These are phyloP conservation scores for Myxozyma geophila DNA, from an alignment of 805 yeast species.

Conservation along the genomic window DNA sequence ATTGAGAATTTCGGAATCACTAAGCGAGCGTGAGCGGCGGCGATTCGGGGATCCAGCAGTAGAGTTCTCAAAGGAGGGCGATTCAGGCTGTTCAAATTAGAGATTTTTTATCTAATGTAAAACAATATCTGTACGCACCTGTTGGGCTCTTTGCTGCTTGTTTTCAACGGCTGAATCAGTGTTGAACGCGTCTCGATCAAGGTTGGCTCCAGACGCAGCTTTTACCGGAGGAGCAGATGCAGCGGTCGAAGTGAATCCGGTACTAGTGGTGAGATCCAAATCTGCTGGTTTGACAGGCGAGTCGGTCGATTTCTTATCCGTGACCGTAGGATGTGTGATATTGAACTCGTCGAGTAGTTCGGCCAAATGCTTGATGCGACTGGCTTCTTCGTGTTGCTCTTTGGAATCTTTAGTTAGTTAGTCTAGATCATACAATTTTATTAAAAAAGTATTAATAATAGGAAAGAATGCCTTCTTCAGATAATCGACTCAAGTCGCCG, in stretches of 20 bases:
- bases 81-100: no score
- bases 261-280: background rate
- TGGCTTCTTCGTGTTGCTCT: background rate
- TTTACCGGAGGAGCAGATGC: background rate
- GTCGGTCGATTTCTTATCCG: background rate
- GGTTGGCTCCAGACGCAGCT: background rate
- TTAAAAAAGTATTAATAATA: background rate
- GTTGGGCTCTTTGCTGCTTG: no score
- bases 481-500: slow-evolving; percentile 17
- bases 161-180: no score
- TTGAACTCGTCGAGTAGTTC: slow-evolving; percentile 28
- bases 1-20: no score
- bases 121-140: no score
- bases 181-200: no score
- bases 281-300: background rate
- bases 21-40: no score
- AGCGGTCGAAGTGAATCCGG: slow-evolving; percentile 2
- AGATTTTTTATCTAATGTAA: no score
- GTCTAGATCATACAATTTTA: no score
- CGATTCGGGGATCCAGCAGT: no score
- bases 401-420: background rate
- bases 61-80: no score
- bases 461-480: slow-evolving; percentile 8
- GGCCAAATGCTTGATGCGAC: slow-evolving; percentile 22
- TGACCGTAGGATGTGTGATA: slow-evolving; percentile 5